Conservation (phyloP, 1,139 yeast species). For the Wickerhamiella pararugosa region DNA sequence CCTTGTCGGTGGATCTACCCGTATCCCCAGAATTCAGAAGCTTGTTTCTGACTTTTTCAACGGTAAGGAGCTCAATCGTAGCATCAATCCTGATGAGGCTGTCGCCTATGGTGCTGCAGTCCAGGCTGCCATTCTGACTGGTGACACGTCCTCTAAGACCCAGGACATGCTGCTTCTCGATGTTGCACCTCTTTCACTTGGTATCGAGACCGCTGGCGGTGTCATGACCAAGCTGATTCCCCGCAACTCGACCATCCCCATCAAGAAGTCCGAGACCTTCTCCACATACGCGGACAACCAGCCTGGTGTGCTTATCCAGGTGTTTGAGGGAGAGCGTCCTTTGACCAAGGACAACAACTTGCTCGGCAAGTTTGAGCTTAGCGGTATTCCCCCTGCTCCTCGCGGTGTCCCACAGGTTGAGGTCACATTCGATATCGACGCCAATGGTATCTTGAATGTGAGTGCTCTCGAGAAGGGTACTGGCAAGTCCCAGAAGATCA, state of each 20-base stretch:
- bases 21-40: slow-evolving; percentile 95
- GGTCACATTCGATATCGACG: slow-evolving; percentile 88
- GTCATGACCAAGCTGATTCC: slow-evolving; percentile 94
- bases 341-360: slow-evolving; percentile 89
- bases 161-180: slow-evolving; percentile 81
- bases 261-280: slow-evolving; percentile 91
- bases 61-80: slow-evolving; percentile 84
- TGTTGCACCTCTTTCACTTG: slow-evolving; percentile 87
- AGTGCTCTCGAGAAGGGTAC: slow-evolving; percentile 93
- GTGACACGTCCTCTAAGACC: slow-evolving; percentile 47
- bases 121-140: slow-evolving; percentile 90
- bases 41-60: slow-evolving; percentile 65
- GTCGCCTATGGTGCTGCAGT: slow-evolving; percentile 97
- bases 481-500: slow-evolving; percentile 85
- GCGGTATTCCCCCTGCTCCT: slow-evolving; percentile 96
- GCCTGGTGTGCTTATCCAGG: slow-evolving; percentile 92
- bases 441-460: slow-evolving; percentile 90
- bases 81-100: slow-evolving; percentile 96
- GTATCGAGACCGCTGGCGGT: slow-evolving; percentile 97
- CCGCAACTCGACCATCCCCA: slow-evolving; percentile 95
- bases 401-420: slow-evolving; percentile 97
- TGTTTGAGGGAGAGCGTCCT: slow-evolving; percentile 95
- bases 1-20: slow-evolving; percentile 92
- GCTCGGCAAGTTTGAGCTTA: slow-evolving; percentile 87
- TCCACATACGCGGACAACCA: slow-evolving; percentile 96